These are phyloP conservation scores for Zymoseptoria passerinii DNA, from an alignment of 2,329 filamentous ascomycete species.

Conservation along the genomic window DNA sequence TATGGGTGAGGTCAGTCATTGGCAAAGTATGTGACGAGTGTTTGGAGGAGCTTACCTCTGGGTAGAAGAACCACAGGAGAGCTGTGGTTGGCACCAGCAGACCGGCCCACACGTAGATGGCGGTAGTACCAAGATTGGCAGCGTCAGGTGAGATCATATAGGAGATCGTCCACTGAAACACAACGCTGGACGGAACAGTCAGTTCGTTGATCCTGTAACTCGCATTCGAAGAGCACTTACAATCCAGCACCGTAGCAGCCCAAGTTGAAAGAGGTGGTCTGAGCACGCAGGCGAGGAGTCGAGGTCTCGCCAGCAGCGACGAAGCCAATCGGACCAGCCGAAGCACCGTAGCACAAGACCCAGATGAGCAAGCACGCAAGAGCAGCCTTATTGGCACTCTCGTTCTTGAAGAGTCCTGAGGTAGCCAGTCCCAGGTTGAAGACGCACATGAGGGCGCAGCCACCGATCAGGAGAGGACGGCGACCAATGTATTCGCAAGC, in stretches of 20 bases:
- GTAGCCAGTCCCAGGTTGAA: constrained; percentile 12
- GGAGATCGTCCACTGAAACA: constrained; percentile 10
- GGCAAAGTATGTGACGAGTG: not conserved
- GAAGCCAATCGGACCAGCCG: constrained; percentile 13
- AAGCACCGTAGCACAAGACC: constrained; percentile 14
- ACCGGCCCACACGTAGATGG: constrained; percentile 13
- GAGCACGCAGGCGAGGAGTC: constrained; percentile 10
- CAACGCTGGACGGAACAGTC: constrained; percentile 3
- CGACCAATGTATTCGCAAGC: constrained; percentile 13
- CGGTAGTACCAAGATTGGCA: constrained; percentile 11
- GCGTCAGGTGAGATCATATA: constrained; percentile 14
- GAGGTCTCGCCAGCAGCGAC: constrained; percentile 11
- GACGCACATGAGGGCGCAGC: constrained; percentile 12
- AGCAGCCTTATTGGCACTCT: constrained; percentile 7
- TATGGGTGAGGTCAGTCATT: constrained; percentile 1
- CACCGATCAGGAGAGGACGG: constrained; percentile 10
- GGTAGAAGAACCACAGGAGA: constrained; percentile 12
- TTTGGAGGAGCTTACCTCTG: constrained; percentile 4
- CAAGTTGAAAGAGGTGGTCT: constrained; percentile 4
- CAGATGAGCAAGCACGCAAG: constrained; percentile 12
- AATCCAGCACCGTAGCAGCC: constrained; percentile 9
- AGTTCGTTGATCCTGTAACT: not conserved
- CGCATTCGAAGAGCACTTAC: not conserved
- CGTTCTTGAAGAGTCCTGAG: constrained; percentile 5
- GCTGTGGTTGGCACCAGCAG: constrained; percentile 5